Conservation (phyloP, 352 stramenopile species). For the Phytophthora sansomeana region DNA sequence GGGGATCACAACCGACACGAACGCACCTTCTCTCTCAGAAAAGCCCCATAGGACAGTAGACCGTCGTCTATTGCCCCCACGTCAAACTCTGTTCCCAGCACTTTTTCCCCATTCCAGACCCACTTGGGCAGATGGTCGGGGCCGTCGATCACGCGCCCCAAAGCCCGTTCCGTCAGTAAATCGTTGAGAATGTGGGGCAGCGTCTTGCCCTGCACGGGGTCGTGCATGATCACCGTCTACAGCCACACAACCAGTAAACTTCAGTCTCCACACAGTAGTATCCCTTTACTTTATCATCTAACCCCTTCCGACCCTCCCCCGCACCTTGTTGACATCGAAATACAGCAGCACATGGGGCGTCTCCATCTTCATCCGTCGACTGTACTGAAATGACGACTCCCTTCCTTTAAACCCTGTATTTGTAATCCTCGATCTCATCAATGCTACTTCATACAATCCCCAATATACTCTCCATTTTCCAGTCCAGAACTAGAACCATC, state of each 20-base stretch:
- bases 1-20: conserved; percentile 1
- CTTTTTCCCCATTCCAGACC: conserved; percentile 55
- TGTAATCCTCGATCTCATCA: no score
- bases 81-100: conserved; percentile 10
- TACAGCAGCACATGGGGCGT: conserved; percentile 70
- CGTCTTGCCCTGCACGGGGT: conserved; percentile 80
- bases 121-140: conserved; percentile 39
- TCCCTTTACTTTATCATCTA: not conserved
- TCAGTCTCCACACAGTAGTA: not conserved
- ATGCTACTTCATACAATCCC: no score
- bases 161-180: conserved; percentile 67
- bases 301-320: not conserved
- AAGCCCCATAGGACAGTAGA: conserved; percentile 66
- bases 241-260: not conserved
- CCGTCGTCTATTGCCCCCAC: not conserved
- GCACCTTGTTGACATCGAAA: conserved; percentile 87
- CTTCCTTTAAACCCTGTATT: not conserved
- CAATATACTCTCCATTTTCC: no score
- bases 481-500: no score
- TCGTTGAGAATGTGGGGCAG: conserved; percentile 82
- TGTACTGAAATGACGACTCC: not conserved
- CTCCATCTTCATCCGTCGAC: not conserved
- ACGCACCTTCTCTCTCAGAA: conserved; percentile 65
- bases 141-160: conserved; percentile 35
- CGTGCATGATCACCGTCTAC: conserved; percentile 87